Base-by-base conservation (phyloP, 345 rosid species). In the Excoecaria agallocha region DNA sequence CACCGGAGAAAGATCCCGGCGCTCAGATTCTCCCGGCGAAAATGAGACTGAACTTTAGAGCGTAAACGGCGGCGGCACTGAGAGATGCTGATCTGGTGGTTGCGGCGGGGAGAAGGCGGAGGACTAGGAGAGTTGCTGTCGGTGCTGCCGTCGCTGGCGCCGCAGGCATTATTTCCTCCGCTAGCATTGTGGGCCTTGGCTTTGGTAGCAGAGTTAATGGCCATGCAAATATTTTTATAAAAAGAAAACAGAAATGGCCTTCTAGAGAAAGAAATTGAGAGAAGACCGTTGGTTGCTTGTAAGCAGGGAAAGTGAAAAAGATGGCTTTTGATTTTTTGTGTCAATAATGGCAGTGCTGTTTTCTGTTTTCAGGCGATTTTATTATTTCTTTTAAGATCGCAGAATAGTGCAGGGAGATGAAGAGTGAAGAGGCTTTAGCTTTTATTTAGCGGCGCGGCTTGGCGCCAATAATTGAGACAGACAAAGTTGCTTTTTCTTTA, bases 101-200 rank as follows among this genome's bases (percentile, higher is more conserved):
- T 46, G 37, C 87, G 90, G 54, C 73, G 87, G 37, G 98, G 94
- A 0, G 94, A 87, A 0, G 85, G 85, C 51, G 94, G 94, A 4
- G 94, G 91, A 66, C 93, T 88, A 8, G 94, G 91, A 17, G 96
- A 91, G 85, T 85, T 87, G 77, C 82, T 82, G 62, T 88, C 84
- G 63, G 83, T 70, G 76, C 62, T 73, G 60, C 71, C 69, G 24
- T 51, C 69, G 4, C 60, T 16, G 72, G 72, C 70, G 51, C 68
- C 16, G 76, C 68, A 15, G 57, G 68, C 84, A 46, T 65, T 76
- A 76, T 54, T 65, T 11, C 51, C 68, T 12, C n/a, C 54, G 70
- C 10, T 50, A 60, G 9, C 73, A 24, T 49, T 74, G 68, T 78
- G 73, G 77, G 74, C 65, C 73, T 85, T 86, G 61, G 89, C 56